Evolutionary conservation across 345 rosid genomes (phyloP), one percentile per base, ranked within the genome.

Genomic region (Laguncularia racemosa): DNA sequence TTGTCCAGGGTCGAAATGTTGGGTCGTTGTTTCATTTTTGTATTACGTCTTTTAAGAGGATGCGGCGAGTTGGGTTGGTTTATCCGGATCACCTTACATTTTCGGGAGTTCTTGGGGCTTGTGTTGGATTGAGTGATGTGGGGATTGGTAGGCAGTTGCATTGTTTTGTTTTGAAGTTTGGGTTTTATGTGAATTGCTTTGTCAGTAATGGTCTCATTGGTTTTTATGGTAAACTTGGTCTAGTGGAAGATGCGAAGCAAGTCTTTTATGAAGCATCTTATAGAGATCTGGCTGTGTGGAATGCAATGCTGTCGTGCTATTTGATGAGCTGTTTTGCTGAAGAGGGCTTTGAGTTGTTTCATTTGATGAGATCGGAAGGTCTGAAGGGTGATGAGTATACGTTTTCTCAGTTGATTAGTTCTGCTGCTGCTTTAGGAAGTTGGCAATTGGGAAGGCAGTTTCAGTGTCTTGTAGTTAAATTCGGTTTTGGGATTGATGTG

Each of bases 151-250:
- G 60, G 53, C 76, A 72, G 51, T 54, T 87, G 73, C 95, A 86
- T 57, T 58, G 87, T 62, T 64, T 73, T 45, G 40, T 72, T n/a
- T 33, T 66, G 67, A 87, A 80, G 73, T 76, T 64, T 21, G 92
- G 90, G 18, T 71, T 76, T n/a, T 67, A 56, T 21, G 57, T 54
- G 19, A 55, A 67, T 57, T 73, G 78, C 60, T 71, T 79, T 69
- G 68, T 72, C 26, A 62, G 72, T 40, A 71, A 80, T 56, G 74
- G 71, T 64, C 77, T 84, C 21, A 73, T 84, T 59, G 78, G 69
- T 72, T 66, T 87, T 62, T 87, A 90, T 46, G 90, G 90, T 63
- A 87, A 91, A 76, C 78, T 74, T 56, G 80, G 88, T 65, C 53
- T 58, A 14, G 40, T 82, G 53, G 63, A 59, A 59, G 82, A 77